Evolutionary conservation across 176 grass and related monocot species (phyloP).

Genomic region (Dendrocalamus sinicus): DNA sequence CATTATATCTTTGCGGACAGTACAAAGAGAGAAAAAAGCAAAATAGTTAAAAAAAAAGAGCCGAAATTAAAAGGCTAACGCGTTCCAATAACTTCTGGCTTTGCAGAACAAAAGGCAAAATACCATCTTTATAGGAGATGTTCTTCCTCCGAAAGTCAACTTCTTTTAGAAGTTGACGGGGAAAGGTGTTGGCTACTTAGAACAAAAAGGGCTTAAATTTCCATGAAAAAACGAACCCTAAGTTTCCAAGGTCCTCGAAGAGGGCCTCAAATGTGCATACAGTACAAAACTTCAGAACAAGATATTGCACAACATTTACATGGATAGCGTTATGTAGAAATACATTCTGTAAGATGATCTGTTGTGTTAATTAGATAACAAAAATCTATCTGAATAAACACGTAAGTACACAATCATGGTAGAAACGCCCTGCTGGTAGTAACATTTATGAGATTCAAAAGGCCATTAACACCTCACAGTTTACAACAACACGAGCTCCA

Average conservation of each 20-base stretch:
- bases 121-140: no score
- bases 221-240: not conserved
- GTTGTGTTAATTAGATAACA: not conserved
- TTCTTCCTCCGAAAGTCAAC: no score
- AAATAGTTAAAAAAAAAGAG: no score
- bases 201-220: no score
- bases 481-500: slow-evolving; percentile 39
- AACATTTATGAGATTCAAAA: slow-evolving; percentile 49
- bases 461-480: slow-evolving; percentile 28
- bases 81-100: accelerated
- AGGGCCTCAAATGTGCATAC: not conserved
- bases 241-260: not conserved
- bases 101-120: no score
- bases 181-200: no score
- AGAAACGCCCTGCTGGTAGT: not conserved
- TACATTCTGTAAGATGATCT: slow-evolving; percentile 12
- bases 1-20: no score
- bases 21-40: no score
- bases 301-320: not conserved
- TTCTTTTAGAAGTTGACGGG: no score
- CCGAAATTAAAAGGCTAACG: no score
- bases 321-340: not conserved
- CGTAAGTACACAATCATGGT: not conserved
- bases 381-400: not conserved
- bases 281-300: not conserved